Evolutionary conservation across 129 eudicot genomes (phyloP), one percentile per base, ranked within the genome.

Genomic region (Flaveria linearis): DNA sequence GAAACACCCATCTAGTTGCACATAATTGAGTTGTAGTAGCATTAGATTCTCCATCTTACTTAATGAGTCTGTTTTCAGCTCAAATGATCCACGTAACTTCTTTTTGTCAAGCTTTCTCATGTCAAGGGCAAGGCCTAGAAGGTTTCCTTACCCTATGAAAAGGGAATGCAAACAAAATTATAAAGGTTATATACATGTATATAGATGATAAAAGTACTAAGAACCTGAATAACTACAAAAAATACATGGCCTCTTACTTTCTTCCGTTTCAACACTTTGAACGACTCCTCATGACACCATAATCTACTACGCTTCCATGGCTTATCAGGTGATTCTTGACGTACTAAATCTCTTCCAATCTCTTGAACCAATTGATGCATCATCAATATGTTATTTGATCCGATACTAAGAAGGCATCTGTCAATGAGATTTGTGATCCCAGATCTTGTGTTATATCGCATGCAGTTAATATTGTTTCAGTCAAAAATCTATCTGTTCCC

Each of bases 361-460:
- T 64, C 77, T 51, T 78, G 83, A 63, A 85, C 14, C 60, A 68
- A 36, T 3, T 57, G 71, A 69, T 81, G 85, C 85, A 85, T 81
- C 74, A 20, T 36, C 16, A 85, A 56, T n/a, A 8, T 53, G 9
- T 69, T 62, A 53, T 3, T 0, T 7, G 16, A 0, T 41, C 41
- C 66, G 30, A 78, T 53, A 3, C 16, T 26, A 53, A 85, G 46
- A 68, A 85, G 78, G 67, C 81, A 78, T 69, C 69, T 74, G 5
- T 85, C 85, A 4, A 53, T 6, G 25, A 85, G 88, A 69, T 63
- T 81, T 17, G 18, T 56, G 66, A 85, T 69, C 26, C 85, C 88
- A 52, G 12, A 9, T 8, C 1, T 10, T 10, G 85, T 64, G 43
- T 18, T 46, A 77, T 56, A n/a, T 36, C 42, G 20, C 84, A 85